Evolutionary conservation across 139 green algal species (phyloP).

Genomic region (Chlorella sp.): DNA sequence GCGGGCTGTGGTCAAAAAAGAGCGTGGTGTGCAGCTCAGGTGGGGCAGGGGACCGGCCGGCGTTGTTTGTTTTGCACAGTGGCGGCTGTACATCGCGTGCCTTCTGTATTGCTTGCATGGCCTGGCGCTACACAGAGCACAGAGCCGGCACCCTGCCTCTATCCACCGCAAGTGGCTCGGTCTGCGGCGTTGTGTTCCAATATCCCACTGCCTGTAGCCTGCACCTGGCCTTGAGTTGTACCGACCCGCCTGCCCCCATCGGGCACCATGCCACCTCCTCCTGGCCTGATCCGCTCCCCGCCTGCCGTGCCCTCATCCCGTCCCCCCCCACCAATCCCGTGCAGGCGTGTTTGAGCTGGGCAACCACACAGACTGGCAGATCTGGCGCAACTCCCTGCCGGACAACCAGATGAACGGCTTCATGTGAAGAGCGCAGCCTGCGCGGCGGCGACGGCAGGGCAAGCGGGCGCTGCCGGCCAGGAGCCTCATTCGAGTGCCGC

Average conservation of each 20-base stretch:
- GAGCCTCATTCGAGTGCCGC: neutral
- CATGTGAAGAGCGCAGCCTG: slow-evolving; percentile 1
- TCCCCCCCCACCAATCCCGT: too few relatives aligned
- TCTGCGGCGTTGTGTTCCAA: too few relatives aligned
- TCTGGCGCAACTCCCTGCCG: slow-evolving; percentile 48
- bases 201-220: too few relatives aligned
- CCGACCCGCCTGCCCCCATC: too few relatives aligned
- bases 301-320: neutral
- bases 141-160: too few relatives aligned
- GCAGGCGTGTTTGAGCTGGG: slow-evolving; percentile 18
- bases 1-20: slow-evolving; percentile 42
- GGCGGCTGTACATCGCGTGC: too few relatives aligned
- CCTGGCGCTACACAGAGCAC: too few relatives aligned
- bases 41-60: neutral
- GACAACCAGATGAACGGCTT: slow-evolving; percentile 25
- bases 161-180: too few relatives aligned
- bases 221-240: too few relatives aligned
- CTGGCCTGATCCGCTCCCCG: neutral
- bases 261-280: too few relatives aligned
- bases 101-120: neutral
- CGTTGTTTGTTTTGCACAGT: neutral
- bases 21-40: slow-evolving; percentile 38
- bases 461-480: too few relatives aligned
- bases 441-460: too few relatives aligned
- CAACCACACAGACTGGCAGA: slow-evolving; percentile 32